Evolutionary conservation across 352 stramenopile species (phyloP).

Genomic region (Phytopythium chamaehyphon): DNA sequence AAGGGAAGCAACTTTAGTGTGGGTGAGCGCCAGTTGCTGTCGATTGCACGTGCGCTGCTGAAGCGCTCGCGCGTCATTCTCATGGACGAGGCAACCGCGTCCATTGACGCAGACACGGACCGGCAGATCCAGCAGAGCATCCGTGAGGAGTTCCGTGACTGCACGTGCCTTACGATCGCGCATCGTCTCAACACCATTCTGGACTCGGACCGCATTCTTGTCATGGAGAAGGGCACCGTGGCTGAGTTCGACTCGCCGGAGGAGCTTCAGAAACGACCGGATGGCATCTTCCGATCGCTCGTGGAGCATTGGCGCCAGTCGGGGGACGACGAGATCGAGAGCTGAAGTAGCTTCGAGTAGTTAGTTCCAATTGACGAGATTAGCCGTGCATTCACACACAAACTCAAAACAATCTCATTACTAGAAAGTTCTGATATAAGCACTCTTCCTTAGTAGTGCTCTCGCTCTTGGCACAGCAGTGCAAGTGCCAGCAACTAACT

Average conservation of each 20-base stretch:
- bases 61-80: conserved; percentile 89
- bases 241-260: conserved; percentile 86
- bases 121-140: conserved; percentile 88
- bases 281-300: conserved; percentile 65
- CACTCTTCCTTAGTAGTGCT: too few relatives aligned
- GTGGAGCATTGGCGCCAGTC: conserved; percentile 63
- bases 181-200: conserved; percentile 98
- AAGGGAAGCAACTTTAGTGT: conserved; percentile 93
- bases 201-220: conserved; percentile 95
- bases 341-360: too few relatives aligned
- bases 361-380: too few relatives aligned
- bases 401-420: too few relatives aligned
- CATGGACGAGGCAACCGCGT: conserved; percentile 96
- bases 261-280: conserved; percentile 69
- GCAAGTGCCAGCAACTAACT: too few relatives aligned
- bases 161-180: conserved; percentile 95
- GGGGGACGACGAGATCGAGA: conserved; percentile 15
- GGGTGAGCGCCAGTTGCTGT: conserved; percentile 94
- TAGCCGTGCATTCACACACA: too few relatives aligned
- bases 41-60: conserved; percentile 91
- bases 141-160: conserved; percentile 89
- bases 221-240: conserved; percentile 93
- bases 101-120: conserved; percentile 85
- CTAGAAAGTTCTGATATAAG: too few relatives aligned
- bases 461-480: too few relatives aligned